These are phyloP conservation scores for Heliamphora exappendiculata DNA, from an alignment of 148 eudicot species.

Conservation along the genomic window DNA sequence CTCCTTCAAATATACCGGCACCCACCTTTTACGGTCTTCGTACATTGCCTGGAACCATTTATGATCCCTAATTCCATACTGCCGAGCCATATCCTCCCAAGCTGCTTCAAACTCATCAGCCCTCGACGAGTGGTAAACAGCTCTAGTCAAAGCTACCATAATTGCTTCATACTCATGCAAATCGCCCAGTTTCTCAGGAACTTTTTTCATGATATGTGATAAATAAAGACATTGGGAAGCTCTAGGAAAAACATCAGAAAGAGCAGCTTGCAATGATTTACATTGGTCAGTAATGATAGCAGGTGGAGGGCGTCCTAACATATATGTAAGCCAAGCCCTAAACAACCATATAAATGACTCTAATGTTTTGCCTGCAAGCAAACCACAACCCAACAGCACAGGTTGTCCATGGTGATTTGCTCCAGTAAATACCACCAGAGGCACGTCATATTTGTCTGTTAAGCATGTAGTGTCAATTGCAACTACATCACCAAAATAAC, in stretches of 20 bases:
- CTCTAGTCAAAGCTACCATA: constrained; percentile 15
- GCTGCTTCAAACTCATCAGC: constrained; percentile 31
- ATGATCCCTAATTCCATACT: constrained; percentile 18
- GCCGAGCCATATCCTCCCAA: constrained; percentile 28
- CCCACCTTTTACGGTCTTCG: constrained; percentile 32
- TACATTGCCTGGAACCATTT: constrained; percentile 24
- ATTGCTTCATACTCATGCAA: constrained; percentile 21
- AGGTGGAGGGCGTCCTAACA: constrained; percentile 32
- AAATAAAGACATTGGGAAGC: constrained; percentile 24
- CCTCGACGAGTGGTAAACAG: constrained; percentile 21
- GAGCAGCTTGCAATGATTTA: constrained; percentile 25
- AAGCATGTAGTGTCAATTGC: constrained; percentile 23
- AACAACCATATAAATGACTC: constrained; percentile 28
- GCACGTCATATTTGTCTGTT: constrained; percentile 24
- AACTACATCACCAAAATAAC: constrained; percentile 31
- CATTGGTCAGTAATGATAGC: constrained; percentile 12
- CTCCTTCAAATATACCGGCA: constrained; percentile 29
- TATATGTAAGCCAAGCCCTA: constrained; percentile 38
- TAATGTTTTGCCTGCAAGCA: constrained; percentile 18
- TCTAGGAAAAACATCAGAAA: constrained; percentile 32
- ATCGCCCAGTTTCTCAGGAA: constrained; percentile 14
- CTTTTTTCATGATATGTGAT: constrained; percentile 15
- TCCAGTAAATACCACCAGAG: constrained; percentile 28
- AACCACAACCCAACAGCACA: constrained; percentile 30
- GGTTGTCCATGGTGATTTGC: constrained; percentile 32